phyloP scores from a whole-genome alignment of 2,329 filamentous ascomycete genomes.

The Botryotinia narcissicola region DNA sequence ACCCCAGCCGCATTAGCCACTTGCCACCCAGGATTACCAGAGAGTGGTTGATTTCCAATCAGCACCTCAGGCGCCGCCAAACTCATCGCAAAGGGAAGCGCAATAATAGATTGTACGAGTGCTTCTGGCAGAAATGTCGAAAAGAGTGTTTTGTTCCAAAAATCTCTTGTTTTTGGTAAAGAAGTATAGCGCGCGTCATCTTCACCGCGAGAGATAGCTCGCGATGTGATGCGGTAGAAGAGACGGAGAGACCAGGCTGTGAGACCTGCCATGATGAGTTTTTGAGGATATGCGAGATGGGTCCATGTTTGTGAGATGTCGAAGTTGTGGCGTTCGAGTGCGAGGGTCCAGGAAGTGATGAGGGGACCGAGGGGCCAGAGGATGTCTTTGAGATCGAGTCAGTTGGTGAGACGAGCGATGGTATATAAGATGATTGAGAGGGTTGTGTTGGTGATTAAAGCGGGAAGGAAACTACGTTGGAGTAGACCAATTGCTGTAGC shows the following conservation, averaged over 20 bases:
- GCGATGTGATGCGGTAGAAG: conserved; percentile 21
- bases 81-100: conserved; percentile 22
- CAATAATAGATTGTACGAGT: conserved; percentile 20
- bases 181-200: conserved; percentile 24
- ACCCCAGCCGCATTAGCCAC: conserved; percentile 19
- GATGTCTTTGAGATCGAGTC: conserved; percentile 23
- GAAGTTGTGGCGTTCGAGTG: conserved; percentile 20
- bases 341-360: conserved; percentile 21
- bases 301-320: conserved; percentile 16
- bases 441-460: conserved; percentile 21
- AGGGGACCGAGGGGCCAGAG: conserved; percentile 23
- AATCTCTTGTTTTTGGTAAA: neutral
- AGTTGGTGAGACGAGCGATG: conserved; percentile 20
- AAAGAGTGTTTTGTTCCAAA: conserved; percentile 22
- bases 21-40: conserved; percentile 17
- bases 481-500: conserved; percentile 21
- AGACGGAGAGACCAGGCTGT: conserved; percentile 22
- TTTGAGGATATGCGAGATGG: conserved; percentile 21
- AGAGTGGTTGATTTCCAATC: conserved; percentile 3
- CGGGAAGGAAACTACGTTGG: conserved; percentile 22
- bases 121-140: conserved; percentile 23
- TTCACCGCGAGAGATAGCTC: conserved; percentile 10
- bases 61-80: conserved; percentile 9
- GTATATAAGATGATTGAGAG: conserved; percentile 21
- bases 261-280: conserved; percentile 21